phyloP scores from a whole-genome alignment of 2,329 filamentous ascomycete species.

The Diaporthe citrichinensis region DNA sequence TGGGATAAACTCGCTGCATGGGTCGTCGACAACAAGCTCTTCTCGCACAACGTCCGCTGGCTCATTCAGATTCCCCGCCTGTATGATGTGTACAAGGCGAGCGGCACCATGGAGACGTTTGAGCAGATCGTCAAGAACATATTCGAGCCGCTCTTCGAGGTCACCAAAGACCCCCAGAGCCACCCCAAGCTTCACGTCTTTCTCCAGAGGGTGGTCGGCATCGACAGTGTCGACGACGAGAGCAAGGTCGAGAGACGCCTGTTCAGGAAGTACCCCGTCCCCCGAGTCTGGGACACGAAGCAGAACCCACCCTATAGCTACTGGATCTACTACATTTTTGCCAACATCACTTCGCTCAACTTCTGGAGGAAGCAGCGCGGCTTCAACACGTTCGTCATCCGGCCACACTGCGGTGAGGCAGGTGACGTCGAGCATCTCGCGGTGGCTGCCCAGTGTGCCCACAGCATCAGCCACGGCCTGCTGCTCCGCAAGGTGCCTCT shows the following conservation, averaged over 20 bases:
- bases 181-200: constrained; percentile 97
- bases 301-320: constrained; percentile 99
- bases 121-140: constrained; percentile 92
- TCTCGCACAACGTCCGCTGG: constrained; percentile 98
- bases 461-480: constrained; percentile 97
- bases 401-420: constrained; percentile 96
- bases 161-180: constrained; percentile 86
- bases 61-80: constrained; percentile 94
- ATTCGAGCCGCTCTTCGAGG: constrained; percentile 94
- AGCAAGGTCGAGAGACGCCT: constrained; percentile 95
- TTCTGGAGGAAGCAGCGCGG: constrained; percentile 90
- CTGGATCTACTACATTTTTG: constrained; percentile 98
- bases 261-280: constrained; percentile 95
- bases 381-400: constrained; percentile 94
- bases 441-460: constrained; percentile 90
- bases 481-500: constrained; percentile 93
- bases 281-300: constrained; percentile 88
- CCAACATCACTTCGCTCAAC: constrained; percentile 94
- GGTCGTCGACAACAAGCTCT: constrained; percentile 98
- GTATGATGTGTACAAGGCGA: constrained; percentile 96
- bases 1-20: constrained; percentile 98
- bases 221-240: constrained; percentile 98
- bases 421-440: constrained; percentile 97
- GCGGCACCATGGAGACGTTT: constrained; percentile 87
- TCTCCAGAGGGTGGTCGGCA: constrained; percentile 93